Percentiles rank a stretch among this genome's conserved stretches.
Conservation (phyloP, 805 yeast species). For the Candida coleopterorum region DNA sequence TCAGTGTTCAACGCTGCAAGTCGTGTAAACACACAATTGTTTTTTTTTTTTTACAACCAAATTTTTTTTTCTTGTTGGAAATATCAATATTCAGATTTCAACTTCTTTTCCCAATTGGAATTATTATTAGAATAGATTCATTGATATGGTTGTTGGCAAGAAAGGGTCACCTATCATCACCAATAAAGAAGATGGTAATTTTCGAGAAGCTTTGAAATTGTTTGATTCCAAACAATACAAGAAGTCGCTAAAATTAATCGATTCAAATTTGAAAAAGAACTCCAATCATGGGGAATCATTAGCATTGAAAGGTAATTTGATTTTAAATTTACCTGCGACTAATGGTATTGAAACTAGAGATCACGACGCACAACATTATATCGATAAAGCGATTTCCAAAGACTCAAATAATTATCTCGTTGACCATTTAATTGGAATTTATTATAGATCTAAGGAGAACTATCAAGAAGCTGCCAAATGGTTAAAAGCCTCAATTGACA, state of each 20-base stretch:
- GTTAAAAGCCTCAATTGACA: constrained; percentile 68
- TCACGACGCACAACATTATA: constrained; percentile 56
- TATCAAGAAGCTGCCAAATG: constrained; percentile 75
- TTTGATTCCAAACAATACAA: constrained; percentile 86
- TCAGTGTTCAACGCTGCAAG: too few species aligned
- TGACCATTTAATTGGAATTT: constrained; percentile 82
- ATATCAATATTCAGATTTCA: too few species aligned
- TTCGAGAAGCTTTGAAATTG: constrained; percentile 74
- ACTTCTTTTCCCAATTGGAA: too few species aligned
- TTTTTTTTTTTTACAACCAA: too few species aligned
- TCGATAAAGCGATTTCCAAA: constrained; percentile 56
- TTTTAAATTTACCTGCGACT: constrained; percentile 37
- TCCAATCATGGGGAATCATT: constrained; percentile 73
- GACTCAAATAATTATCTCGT: constrained; percentile 64
- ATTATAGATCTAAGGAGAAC: constrained; percentile 63
- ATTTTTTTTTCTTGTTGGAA: too few species aligned
- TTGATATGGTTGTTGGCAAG: constrained; percentile 11
- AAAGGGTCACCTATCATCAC: constrained; percentile 28
- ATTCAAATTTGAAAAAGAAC: constrained; percentile 69
- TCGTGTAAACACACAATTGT: too few species aligned
- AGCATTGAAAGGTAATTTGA: constrained; percentile 77
- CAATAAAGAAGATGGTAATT: constrained; percentile 66
- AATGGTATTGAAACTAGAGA: constrained; percentile 40
- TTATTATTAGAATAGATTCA: too few species aligned
- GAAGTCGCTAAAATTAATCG: constrained; percentile 74